A percentile compares a stretch with the other conserved stretches of the same genome.
These are phyloP conservation scores for Hypocreales sp. DNA, from an alignment of 2,329 filamentous ascomycete species.

Conservation along the genomic window DNA sequence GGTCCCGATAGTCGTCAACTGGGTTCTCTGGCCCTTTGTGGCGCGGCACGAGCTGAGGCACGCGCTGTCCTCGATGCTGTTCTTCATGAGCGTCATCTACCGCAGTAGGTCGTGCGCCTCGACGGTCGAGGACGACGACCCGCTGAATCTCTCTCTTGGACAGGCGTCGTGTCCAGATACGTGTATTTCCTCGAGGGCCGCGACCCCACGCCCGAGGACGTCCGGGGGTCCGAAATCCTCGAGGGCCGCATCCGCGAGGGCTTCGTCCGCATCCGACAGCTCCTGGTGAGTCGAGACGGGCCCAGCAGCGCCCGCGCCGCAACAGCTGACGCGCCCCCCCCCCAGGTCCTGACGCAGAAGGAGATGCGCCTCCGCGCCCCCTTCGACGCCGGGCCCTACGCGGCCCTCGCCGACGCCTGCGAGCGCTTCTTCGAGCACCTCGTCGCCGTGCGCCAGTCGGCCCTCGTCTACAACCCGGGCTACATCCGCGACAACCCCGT, in stretches of 20 bases:
- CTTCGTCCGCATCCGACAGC: constrained; percentile 40
- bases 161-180: constrained; percentile 36
- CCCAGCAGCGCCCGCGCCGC: no score
- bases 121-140: background rate
- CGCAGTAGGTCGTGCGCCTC: constrained; percentile 19
- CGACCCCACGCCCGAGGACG: constrained; percentile 33
- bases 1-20: constrained; percentile 38
- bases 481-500: constrained; percentile 33
- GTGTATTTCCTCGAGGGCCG: constrained; percentile 41
- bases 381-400: constrained; percentile 40
- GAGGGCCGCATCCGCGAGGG: constrained; percentile 44
- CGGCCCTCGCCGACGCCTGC: constrained; percentile 36
- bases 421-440: constrained; percentile 45
- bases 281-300: constrained; percentile 23
- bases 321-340: no score
- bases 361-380: constrained; percentile 42
- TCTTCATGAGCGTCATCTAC: constrained; percentile 42
- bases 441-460: constrained; percentile 40
- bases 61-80: constrained; percentile 38
- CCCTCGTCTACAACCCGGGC: constrained; percentile 39
- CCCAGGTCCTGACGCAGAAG: constrained; percentile 35
- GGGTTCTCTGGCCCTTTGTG: constrained; percentile 46
- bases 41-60: constrained; percentile 42
- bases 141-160: background rate
- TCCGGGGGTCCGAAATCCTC: constrained; percentile 38